phyloP scores from a whole-genome alignment of 2,329 filamentous ascomycete species.

The Elsinoe fawcettii region DNA sequence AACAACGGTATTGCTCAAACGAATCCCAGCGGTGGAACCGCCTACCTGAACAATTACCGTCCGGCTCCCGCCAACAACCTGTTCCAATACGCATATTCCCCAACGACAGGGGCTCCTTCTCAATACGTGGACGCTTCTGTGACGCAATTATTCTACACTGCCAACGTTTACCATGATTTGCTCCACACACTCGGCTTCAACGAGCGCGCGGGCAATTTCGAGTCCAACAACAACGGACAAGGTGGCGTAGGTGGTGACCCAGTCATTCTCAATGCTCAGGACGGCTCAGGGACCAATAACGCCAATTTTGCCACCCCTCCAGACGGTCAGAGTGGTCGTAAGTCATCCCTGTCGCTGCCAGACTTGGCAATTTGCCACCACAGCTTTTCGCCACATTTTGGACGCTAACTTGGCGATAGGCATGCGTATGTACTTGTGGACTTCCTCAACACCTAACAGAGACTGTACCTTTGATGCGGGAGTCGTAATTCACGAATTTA shows the following conservation, averaged over 20 bases:
- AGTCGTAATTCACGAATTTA: conserved; percentile 54
- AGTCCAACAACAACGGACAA: conserved; percentile 48
- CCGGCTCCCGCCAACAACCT: too few relatives aligned
- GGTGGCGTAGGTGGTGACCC: conserved; percentile 45
- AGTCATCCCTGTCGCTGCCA: background rate
- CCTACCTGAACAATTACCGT: conserved; percentile 37
- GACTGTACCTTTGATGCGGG: conserved; percentile 53
- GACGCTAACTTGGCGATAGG: conserved; percentile 24
- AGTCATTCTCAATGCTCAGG: conserved; percentile 30
- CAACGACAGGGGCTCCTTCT: background rate
- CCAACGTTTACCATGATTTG: conserved; percentile 53
- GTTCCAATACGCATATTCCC: conserved; percentile 9
- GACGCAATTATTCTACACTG: conserved; percentile 54
- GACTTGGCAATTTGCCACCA: too few relatives aligned
- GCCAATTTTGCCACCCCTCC: conserved; percentile 50
- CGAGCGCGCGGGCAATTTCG: conserved; percentile 53
- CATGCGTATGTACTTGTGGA: conserved; percentile 56
- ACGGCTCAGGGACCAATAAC: conserved; percentile 52
- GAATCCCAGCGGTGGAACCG: conserved; percentile 41
- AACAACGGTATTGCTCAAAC: conserved; percentile 53
- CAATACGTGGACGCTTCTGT: conserved; percentile 48
- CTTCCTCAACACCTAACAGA: conserved; percentile 38
- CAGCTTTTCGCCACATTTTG: too few relatives aligned
- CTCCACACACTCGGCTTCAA: conserved; percentile 52
- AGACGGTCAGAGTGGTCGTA: too few relatives aligned